Evolutionary conservation across 305 asterid species (phyloP), one percentile per base, ranked within the genome.

Genomic region (Salvia sclarea): DNA sequence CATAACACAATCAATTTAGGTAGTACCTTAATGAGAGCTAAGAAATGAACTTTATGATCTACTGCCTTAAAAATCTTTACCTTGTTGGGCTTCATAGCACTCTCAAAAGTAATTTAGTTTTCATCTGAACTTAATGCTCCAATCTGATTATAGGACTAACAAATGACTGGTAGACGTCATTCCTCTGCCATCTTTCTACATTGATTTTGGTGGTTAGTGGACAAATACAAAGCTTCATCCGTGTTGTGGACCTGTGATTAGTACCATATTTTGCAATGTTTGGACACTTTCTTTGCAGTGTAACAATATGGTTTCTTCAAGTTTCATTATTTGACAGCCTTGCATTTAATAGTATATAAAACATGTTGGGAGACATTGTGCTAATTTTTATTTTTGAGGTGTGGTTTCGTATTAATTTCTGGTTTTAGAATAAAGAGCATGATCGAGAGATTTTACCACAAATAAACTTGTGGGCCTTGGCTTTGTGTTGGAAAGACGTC

Each of bases 91-190:
- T 14, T 24, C 25, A 10, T 17, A 17, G 14, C 1, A n/a, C 14
- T 31, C 50, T 20, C 13, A 6, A 13, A 12, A 40, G 55, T 41
- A 43, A 28, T 44, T 35, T 5, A 22, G 6, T 48, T 30, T 41
- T 66, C 55, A 56, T 58, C 49, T 57, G 66, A 35, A 44, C 58
- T 30, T 69, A 66, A 69, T 71, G 44, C 57, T 41, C 28, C 25
- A 30, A 14, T 8, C 13, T 69, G 13, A 24, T 4, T 38, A 40
- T 8, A 17, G 28, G 17, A 62, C 48, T 16, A 71, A 52, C 38
- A 40, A 14, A 61, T 61, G 24, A 61, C 38, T 6, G 16, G 18
- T 60, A 28, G 58, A 21, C 64, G 33, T 59, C 63, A 38, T 16
- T 64, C 44, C 56, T 44, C 45, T 24, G 21, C 64, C 56, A 28